These are phyloP conservation scores for Allantophomopsis lycopodina DNA, from an alignment of 2,329 filamentous ascomycete genomes.

Conservation along the genomic window DNA sequence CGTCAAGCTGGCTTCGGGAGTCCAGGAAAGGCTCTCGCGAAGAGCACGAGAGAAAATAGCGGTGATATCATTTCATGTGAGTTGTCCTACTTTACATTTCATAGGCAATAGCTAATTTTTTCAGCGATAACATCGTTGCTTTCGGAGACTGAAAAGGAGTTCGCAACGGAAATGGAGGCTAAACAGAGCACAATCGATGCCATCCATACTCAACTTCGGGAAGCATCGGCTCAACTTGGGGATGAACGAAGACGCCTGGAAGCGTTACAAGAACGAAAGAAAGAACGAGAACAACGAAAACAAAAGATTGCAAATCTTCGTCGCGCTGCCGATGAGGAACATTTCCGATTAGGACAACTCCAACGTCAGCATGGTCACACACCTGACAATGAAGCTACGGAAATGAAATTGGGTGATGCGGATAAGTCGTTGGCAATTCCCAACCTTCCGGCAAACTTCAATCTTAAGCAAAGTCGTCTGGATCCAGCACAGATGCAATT, in stretches of 20 bases:
- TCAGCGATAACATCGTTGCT: slow-evolving; percentile 72
- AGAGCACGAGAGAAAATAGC: slow-evolving; percentile 56
- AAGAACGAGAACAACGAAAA: slow-evolving; percentile 46
- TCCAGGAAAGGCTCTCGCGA: slow-evolving; percentile 30
- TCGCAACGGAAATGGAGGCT: slow-evolving; percentile 65
- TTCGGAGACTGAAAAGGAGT: slow-evolving; percentile 62
- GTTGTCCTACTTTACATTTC: slow-evolving; percentile 20
- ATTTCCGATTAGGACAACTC: slow-evolving; percentile 34
- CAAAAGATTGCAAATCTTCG: slow-evolving; percentile 69
- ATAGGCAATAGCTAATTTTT: slow-evolving; percentile 19
- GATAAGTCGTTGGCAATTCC: slow-evolving; percentile 15
- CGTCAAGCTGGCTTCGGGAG: slow-evolving; percentile 27
- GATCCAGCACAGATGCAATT: slow-evolving; percentile 25
- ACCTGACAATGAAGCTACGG: slow-evolving; percentile 33
- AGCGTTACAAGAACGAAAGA: slow-evolving; percentile 49
- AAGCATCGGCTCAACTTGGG: slow-evolving; percentile 64
- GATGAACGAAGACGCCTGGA: slow-evolving; percentile 66
- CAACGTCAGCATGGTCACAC: slow-evolving; percentile 31
- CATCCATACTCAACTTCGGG: slow-evolving; percentile 68
- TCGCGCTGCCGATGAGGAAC: slow-evolving; percentile 58
- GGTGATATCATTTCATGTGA: slow-evolving; percentile 69
- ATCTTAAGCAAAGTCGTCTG: slow-evolving; percentile 13
- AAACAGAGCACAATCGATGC: slow-evolving; percentile 77
- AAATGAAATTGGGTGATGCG: slow-evolving; percentile 26
- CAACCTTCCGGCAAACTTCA: slow-evolving; percentile 13